phyloP scores from a whole-genome alignment of 345 rosid species.

The Diplotaxis tenuifolia region DNA sequence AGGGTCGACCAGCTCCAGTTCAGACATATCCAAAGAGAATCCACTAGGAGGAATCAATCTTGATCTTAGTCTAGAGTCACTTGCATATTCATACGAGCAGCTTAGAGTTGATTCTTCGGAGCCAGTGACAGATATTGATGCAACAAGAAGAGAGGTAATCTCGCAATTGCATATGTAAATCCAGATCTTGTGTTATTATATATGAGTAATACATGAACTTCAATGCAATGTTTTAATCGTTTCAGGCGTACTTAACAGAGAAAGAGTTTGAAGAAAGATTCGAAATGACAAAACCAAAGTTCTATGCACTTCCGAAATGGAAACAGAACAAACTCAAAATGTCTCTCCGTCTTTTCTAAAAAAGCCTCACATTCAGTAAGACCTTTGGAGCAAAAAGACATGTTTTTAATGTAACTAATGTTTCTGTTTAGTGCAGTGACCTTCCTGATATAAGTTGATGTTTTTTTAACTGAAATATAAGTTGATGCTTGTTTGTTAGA shows the following conservation, averaged over 20 bases:
- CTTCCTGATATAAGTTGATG: no score
- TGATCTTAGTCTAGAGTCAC: constrained; percentile 26
- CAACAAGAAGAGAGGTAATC: constrained; percentile 66
- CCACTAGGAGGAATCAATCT: constrained; percentile 28
- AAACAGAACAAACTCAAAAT: constrained; percentile 68
- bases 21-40: constrained; percentile 14
- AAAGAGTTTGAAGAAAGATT: constrained; percentile 59
- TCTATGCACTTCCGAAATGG: constrained; percentile 69
- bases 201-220: neutral
- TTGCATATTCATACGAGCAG: constrained; percentile 50
- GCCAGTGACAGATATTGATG: constrained; percentile 55
- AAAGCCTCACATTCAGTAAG: neutral
- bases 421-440: constrained; percentile 10
- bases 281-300: constrained; percentile 44
- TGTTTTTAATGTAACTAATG: neutral
- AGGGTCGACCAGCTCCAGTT: constrained; percentile 37
- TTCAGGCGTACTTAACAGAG: constrained; percentile 56
- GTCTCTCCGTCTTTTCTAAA: constrained; percentile 59
- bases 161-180: neutral
- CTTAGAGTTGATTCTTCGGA: constrained; percentile 51
- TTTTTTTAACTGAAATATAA: no score
- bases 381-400: neutral
- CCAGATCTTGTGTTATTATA: neutral
- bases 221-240: neutral
- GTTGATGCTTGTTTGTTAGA: neutral